A percentile compares a stretch with the other conserved stretches of the same genome.
Evolutionary conservation across 352 stramenopile species (phyloP).

Genomic region (Pythium graminicola): DNA sequence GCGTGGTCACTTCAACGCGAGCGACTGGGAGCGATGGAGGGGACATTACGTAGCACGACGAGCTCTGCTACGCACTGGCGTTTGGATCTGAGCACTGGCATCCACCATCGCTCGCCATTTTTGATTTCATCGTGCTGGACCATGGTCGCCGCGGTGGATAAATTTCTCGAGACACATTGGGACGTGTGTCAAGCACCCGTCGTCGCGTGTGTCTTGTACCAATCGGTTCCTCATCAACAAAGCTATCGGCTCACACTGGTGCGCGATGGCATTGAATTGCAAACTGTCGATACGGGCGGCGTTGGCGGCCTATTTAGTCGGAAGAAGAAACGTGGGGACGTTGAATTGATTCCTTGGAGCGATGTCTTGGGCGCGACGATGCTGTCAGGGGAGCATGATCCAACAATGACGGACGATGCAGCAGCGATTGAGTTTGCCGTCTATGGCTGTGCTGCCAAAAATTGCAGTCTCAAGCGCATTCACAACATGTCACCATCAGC

Average conservation of each 20-base stretch:
- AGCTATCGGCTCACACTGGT: slow-evolving; percentile 29
- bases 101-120: not conserved
- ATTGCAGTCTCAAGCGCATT: slow-evolving; percentile 12
- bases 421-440: slow-evolving; percentile 11
- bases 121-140: not conserved
- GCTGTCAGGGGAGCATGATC: slow-evolving; percentile 3
- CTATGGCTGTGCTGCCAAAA: slow-evolving; percentile 22
- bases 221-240: slow-evolving; percentile 4
- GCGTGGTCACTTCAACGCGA: not conserved
- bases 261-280: slow-evolving; percentile 33
- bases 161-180: slow-evolving; percentile 21
- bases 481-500: slow-evolving; percentile 14
- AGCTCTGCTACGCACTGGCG: not conserved
- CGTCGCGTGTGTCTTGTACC: slow-evolving; percentile 15
- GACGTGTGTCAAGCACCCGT: slow-evolving; percentile 13
- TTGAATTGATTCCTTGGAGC: slow-evolving; percentile 38
- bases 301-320: slow-evolving; percentile 9
- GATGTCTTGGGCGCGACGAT: slow-evolving; percentile 38
- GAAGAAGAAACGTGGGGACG: slow-evolving; percentile 22
- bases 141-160: slow-evolving; percentile 9
- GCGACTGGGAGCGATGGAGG: not conserved
- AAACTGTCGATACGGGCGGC: not conserved
- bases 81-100: not conserved
- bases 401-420: not conserved
- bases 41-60: not conserved